A percentile compares a stretch with the other conserved stretches of the same genome.
Conservation (phyloP, 2,329 filamentous ascomycete species). For the Ascochyta viciae-villosae region DNA sequence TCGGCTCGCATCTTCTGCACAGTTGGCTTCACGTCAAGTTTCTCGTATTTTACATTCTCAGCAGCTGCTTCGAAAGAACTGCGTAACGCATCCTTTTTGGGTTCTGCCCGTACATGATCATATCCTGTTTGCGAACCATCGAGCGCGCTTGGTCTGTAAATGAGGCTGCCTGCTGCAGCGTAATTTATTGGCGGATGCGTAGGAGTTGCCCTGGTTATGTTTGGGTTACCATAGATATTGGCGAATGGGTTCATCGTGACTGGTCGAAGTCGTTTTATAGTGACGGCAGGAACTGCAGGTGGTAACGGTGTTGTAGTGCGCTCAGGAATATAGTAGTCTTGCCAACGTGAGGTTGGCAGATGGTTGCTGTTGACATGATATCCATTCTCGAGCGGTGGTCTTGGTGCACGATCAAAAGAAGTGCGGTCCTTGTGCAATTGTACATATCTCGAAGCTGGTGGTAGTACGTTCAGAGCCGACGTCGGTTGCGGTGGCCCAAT, state of each 20-base stretch:
- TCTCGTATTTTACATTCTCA: not conserved
- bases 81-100: not conserved
- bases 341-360: not conserved
- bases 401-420: not conserved
- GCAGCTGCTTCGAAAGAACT: too few relatives aligned
- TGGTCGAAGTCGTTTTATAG: not conserved
- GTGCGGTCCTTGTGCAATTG: too few relatives aligned
- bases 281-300: not conserved
- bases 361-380: not conserved
- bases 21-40: not conserved
- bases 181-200: not conserved
- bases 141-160: slow-evolving; percentile 4
- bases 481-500: slow-evolving; percentile 2
- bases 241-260: slow-evolving; percentile 4
- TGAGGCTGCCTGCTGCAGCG: not conserved
- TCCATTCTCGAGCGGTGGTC: not conserved
- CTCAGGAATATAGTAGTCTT: too few relatives aligned
- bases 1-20: not conserved
- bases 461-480: not conserved
- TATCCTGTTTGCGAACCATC: not conserved
- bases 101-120: too few relatives aligned
- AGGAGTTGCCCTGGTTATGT: not conserved
- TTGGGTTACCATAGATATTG: slow-evolving; percentile 3
- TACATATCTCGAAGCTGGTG: not conserved
- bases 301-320: not conserved